These are phyloP conservation scores for Cenococcum geophilum DNA, from an alignment of 495 filamentous ascomycete genomes.

Conservation along the genomic window DNA sequence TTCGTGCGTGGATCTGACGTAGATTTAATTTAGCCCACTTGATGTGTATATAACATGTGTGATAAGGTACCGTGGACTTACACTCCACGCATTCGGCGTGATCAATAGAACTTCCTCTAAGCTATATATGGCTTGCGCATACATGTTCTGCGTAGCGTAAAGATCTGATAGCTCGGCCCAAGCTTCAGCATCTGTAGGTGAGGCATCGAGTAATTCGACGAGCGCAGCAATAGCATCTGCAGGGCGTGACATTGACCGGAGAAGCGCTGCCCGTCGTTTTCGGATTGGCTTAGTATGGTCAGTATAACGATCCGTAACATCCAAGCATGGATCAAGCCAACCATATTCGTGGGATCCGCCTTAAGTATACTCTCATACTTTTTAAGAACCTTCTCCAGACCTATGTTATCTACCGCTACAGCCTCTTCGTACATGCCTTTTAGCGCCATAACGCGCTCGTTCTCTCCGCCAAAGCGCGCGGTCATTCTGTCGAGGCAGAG, in stretches of 20 bases:
- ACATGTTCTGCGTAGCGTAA: constrained; percentile 70
- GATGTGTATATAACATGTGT: background rate
- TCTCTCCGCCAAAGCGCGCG: constrained; percentile 70
- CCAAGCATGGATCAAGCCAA: constrained; percentile 32
- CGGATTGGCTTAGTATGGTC: constrained; percentile 58
- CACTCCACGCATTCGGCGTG: constrained; percentile 93
- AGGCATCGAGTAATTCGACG: constrained; percentile 66
- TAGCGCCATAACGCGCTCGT: constrained; percentile 78
- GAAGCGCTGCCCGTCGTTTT: constrained; percentile 77
- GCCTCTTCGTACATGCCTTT: constrained; percentile 82
- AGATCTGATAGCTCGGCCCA: constrained; percentile 90
- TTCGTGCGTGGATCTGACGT: constrained; percentile 70
- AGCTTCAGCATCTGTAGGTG: constrained; percentile 85
- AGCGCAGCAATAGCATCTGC: constrained; percentile 69
- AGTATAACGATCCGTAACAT: background rate
- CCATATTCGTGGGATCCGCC: constrained; percentile 74
- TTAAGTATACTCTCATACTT: constrained; percentile 70
- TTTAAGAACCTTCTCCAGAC: constrained; percentile 60
- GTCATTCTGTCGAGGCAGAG: constrained; percentile 66
- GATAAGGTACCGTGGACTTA: constrained; percentile 40
- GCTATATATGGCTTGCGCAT: constrained; percentile 76
- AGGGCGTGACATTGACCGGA: constrained; percentile 61
- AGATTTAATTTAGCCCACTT: background rate
- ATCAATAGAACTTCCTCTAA: constrained; percentile 85
- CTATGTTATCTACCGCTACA: constrained; percentile 55